Evolutionary conservation across 768 basidiomycete genomes (phyloP), one percentile per base, ranked within the genome.

Genomic region (Scleroderma citrinum): DNA sequence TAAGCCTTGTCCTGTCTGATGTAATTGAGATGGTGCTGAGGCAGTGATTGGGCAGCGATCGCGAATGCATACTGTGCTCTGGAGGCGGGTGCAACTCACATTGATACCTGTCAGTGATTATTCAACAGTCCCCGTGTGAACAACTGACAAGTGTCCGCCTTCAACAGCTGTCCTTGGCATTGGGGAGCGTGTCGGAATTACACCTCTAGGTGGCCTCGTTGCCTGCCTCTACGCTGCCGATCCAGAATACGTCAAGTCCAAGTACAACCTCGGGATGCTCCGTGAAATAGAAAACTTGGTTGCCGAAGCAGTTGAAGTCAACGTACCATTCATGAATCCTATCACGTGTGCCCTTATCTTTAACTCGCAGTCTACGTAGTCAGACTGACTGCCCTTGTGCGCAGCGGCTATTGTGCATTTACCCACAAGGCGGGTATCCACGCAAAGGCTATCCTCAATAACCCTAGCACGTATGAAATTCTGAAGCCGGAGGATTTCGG

Each of bases 361-460:
- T 6, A 43, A 5, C 37, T 35, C 32, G 6, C 17, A 7, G 11
- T 41, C 35, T 42, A 16, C 45, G 31, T 42, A 30, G 48, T 49
- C 10, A 37, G 21, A 39, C n/a, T n/a, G 5, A 44, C 24, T 19
- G 5, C 36, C 41, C 12, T 48, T 54, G 4, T 32, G 8, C 19
- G 3, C 56, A 97, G 94, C 48, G 96, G 96, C 14, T 99, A 97
- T 72, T 98, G 96, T 65, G 96, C 96, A 3, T 99, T 99, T 76
- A 99, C 96, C 23, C 96, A 98, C 84, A 98, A 99, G 85, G 96
- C 96, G 19, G 96, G 96, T 66, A 99, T 99, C 56, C 96, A 99
- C 70, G 96, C 96, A 73, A 99, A 99, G 79, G 96, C 96, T 34
- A 99, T 99, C 69, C 82, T 94, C 55, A 96, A 97, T 75, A 99